Evolutionary conservation across 2,329 filamentous ascomycete genomes (phyloP), one percentile per base, ranked within the genome.

Genomic region (Xylaria polymorpha): DNA sequence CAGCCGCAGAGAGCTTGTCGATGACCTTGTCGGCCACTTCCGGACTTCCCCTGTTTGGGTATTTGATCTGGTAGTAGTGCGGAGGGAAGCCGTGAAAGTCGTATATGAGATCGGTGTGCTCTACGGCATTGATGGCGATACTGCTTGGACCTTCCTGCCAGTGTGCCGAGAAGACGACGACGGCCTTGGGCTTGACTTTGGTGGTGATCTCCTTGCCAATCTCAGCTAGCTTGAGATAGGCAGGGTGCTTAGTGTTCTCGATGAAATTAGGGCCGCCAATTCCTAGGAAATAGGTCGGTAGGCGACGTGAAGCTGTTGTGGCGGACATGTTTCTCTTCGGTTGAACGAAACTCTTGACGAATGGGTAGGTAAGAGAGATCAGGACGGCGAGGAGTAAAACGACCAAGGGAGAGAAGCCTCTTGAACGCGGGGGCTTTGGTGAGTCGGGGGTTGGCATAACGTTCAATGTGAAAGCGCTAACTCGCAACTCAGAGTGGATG

Each of bases 101-200:
- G 75, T 90, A 90, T 58, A 90, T 88, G 71, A 90, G 73, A 66
- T 85, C 83, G 20, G 84, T 85, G 29, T 81, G 79, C 73, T 88
- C 86, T 1, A 84, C 85, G 1, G 82, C 85, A 73, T 90, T 90
- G 74, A 90, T 83, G 73, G 87, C 80, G 57, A 90, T 81, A 1
- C 78, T 84, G 74, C 83, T 81, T 51, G 76, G 77, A 69, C 67
- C 78, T 60, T 82, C 86, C 79, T 90, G 86, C 89, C 89, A 91
- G 78, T 91, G 89, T 0, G 88, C 89, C 2, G 89, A 91, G 74
- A 91, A 86, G 8, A 91, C 87, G 4, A 91, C 85, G 22, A 91
- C 83, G 7, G 88, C 90, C 68, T 85, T 86, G 1, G 89, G 89
- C 73, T 87, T 87, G 56, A 90, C 85, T 71, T 85, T 84, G 15